Conservation (phyloP, 2,329 filamentous ascomycete genomes). For the Furcasterigmium furcatum region DNA sequence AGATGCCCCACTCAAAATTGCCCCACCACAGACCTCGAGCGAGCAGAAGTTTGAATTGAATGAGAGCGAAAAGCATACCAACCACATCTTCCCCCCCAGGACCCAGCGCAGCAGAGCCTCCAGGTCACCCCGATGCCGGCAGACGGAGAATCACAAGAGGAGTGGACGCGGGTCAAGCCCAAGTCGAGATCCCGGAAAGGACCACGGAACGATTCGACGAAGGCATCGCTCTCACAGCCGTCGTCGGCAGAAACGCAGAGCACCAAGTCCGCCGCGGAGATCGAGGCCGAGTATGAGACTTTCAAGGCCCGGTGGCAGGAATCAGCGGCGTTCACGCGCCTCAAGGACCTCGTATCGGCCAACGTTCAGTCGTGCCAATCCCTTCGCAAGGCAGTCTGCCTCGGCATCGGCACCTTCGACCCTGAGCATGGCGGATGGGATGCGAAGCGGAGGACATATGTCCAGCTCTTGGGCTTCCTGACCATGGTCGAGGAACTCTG, state of each 20-base stretch:
- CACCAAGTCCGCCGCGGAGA: slow-evolving; percentile 16
- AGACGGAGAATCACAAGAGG: slow-evolving; percentile 6
- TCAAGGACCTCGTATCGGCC: slow-evolving; percentile 28
- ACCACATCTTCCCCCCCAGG: no score
- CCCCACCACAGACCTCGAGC: no score
- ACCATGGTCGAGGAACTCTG: slow-evolving; percentile 40
- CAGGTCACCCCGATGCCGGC: slow-evolving; percentile 3
- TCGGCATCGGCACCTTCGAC: slow-evolving; percentile 54
- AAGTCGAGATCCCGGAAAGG: slow-evolving; percentile 11
- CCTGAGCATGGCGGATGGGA: slow-evolving; percentile 42
- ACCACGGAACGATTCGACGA: slow-evolving; percentile 1
- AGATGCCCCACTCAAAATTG: no score
- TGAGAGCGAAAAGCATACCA: no score
- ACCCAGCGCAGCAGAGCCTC: no score
- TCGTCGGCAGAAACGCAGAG: slow-evolving; percentile 4
- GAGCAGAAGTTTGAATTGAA: no score
- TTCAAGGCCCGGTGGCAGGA: slow-evolving; percentile 22
- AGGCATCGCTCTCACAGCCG: neutral
- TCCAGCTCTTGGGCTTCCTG: slow-evolving; percentile 52
- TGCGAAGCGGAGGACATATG: slow-evolving; percentile 40
- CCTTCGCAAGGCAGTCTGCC: slow-evolving; percentile 43
- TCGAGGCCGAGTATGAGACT: slow-evolving; percentile 23
- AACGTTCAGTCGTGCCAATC: slow-evolving; percentile 13
- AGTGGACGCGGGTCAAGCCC: slow-evolving; percentile 15
- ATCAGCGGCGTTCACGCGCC: slow-evolving; percentile 18